These are phyloP conservation scores for Fusarium robinianum DNA, from an alignment of 2,329 filamentous ascomycete genomes.

Conservation along the genomic window DNA sequence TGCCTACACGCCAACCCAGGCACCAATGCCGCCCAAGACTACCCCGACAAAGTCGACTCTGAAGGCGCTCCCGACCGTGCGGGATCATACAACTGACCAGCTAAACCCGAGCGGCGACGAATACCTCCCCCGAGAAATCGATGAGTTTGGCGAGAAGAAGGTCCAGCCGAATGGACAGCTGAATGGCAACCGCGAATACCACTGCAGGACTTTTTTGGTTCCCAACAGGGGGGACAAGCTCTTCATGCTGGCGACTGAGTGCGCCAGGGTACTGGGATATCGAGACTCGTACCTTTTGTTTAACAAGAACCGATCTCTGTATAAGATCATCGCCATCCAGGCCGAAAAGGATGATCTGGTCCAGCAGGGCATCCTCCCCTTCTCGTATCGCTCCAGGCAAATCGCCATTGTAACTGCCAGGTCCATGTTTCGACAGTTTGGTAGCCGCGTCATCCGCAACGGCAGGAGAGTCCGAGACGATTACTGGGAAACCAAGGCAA, in stretches of 20 bases:
- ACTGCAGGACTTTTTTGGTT: slow-evolving; percentile 91
- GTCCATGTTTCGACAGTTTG: slow-evolving; percentile 99
- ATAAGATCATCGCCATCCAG: slow-evolving; percentile 97
- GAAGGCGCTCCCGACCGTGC: slow-evolving; percentile 92
- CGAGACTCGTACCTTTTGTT: slow-evolving; percentile 97
- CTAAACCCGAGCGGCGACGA: slow-evolving; percentile 88
- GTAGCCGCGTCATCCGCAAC: slow-evolving; percentile 87
- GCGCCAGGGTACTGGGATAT: slow-evolving; percentile 90
- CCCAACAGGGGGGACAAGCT: slow-evolving; percentile 89
- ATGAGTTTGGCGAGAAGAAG: slow-evolving; percentile 93
- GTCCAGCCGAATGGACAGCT: slow-evolving; percentile 82
- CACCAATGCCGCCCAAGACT: slow-evolving; percentile 70
- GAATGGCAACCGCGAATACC: slow-evolving; percentile 82
- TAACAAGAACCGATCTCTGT: slow-evolving; percentile 96
- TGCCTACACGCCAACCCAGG: slow-evolving; percentile 46
- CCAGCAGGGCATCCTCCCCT: slow-evolving; percentile 90
- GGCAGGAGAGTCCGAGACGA: slow-evolving; percentile 93
- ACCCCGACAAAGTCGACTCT: slow-evolving; percentile 82
- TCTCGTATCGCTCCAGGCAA: slow-evolving; percentile 96
- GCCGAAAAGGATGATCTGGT: slow-evolving; percentile 96
- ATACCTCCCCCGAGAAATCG: slow-evolving; percentile 90
- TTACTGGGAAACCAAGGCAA: slow-evolving; percentile 97
- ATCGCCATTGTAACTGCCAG: slow-evolving; percentile 97
- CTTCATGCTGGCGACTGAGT: slow-evolving; percentile 98
- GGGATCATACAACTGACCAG: slow-evolving; percentile 97